Evolutionary conservation across 1,139 yeast genomes (phyloP), one percentile per base, ranked within the genome.

Genomic region (Yamadazyma conglobata): DNA sequence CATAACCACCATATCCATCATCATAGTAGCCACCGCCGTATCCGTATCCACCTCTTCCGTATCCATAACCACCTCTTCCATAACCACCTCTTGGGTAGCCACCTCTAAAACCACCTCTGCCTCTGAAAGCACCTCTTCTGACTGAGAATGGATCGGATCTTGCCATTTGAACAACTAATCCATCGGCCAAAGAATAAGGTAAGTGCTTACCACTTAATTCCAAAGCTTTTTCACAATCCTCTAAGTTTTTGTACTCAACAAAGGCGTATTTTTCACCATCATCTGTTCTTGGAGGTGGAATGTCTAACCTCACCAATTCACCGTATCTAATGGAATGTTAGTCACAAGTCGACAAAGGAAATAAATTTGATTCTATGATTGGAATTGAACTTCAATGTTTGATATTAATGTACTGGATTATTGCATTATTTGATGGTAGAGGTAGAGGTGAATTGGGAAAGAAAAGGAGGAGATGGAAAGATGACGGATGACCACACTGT

Each of bases 191-290:
- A 37, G 65, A 58, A 58, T 46, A 72, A 27, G 53, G 72, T 44
- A 56, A 63, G 34, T 41, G 50, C 50, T 70, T 68, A 15, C 70
- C 71, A 41, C 74, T 70, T 46, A 77, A 55, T 31, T 68, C 70
- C 28, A 79, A 52, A 10, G 86, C 85, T 31, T 68, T 69, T 45
- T 77, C 80, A 43, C 85, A 79, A 47, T 77, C 82, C 39, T 74
- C 74, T 12, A 62, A 53, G 35, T 66, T 72, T 46, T 74, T 73
- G 49, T 70, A 81, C 49, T 80, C 86, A 19, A 81, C 86, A 56
- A 80, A 81, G n/a, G 87, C 88, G 47, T 70, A 80, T 43, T 79
- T 79, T 44, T 76, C 69, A 27, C 81, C 79, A 39, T 74, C 79
- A 35, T 73, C 73, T 17, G 74, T 65, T 54, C 80, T 70, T 35